phyloP scores from a whole-genome alignment of 2,329 filamentous ascomycete species.

The Alternaria triticina region DNA sequence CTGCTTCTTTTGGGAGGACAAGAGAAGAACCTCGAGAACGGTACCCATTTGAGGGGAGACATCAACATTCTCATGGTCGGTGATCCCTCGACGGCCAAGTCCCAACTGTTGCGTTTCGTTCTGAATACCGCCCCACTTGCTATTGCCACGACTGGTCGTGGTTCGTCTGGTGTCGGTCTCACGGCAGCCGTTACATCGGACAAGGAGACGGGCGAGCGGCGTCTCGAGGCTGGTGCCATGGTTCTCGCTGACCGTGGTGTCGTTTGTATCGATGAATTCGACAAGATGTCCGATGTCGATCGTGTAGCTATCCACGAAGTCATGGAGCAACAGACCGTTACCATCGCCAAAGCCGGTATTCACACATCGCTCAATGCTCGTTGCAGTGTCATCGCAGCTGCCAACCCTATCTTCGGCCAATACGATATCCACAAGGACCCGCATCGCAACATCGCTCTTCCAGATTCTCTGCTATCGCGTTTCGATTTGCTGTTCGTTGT shows the following conservation, averaged over 20 bases:
- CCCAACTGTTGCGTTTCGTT: conserved; percentile 95
- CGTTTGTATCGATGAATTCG: conserved; percentile 98
- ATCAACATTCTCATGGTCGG: conserved; percentile 99
- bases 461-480: conserved; percentile 94
- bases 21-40: conserved; percentile 98
- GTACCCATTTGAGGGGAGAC: conserved; percentile 95
- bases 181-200: conserved; percentile 96
- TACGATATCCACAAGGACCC: conserved; percentile 99
- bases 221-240: conserved; percentile 97
- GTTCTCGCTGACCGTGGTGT: conserved; percentile 96
- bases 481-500: conserved; percentile 98
- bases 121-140: conserved; percentile 95
- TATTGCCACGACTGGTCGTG: conserved; percentile 95
- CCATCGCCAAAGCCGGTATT: conserved; percentile 97
- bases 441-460: conserved; percentile 96
- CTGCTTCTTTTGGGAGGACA: conserved; percentile 94
- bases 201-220: conserved; percentile 94
- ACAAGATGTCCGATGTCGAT: conserved; percentile 99
- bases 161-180: conserved; percentile 95
- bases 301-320: conserved; percentile 99
- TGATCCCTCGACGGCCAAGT: conserved; percentile 97
- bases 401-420: conserved; percentile 97
- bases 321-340: conserved; percentile 99
- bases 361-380: conserved; percentile 96
- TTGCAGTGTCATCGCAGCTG: conserved; percentile 94